These are phyloP conservation scores for Poa annua DNA, from an alignment of 176 grass and related monocot species.

Conservation along the genomic window DNA sequence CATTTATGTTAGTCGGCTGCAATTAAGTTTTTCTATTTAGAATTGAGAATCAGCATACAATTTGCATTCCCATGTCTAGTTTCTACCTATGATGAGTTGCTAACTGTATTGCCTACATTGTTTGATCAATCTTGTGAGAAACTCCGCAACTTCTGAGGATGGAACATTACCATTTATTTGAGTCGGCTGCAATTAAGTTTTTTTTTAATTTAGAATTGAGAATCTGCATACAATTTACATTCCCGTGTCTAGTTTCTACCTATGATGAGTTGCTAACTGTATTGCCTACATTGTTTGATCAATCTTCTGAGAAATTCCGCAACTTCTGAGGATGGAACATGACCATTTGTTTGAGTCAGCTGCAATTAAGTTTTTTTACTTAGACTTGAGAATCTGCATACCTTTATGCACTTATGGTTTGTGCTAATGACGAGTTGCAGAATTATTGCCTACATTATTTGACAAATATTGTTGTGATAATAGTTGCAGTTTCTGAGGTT, in stretches of 20 bases:
- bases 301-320: too few species aligned
- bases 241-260: neutral
- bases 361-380: too few species aligned
- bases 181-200: too few species aligned
- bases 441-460: conserved; percentile 44
- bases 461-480: conserved; percentile 7
- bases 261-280: conserved; percentile 11
- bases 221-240: neutral
- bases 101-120: conserved; percentile 41
- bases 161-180: too few species aligned
- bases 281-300: conserved; percentile 51
- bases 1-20: too few species aligned
- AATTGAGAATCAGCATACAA: neutral
- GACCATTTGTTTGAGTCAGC: too few species aligned
- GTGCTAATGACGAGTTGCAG: conserved; percentile 4
- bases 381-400: too few species aligned
- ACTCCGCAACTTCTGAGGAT: neutral
- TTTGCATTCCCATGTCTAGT: too few species aligned
- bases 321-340: too few species aligned
- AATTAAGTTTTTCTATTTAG: too few species aligned
- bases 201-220: too few species aligned
- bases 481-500: neutral
- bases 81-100: neutral
- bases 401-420: neutral
- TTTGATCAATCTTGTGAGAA: conserved; percentile 19